These are phyloP conservation scores for Magnaporthiopsis incrustans DNA, from an alignment of 2,329 filamentous ascomycete genomes.

Conservation along the genomic window DNA sequence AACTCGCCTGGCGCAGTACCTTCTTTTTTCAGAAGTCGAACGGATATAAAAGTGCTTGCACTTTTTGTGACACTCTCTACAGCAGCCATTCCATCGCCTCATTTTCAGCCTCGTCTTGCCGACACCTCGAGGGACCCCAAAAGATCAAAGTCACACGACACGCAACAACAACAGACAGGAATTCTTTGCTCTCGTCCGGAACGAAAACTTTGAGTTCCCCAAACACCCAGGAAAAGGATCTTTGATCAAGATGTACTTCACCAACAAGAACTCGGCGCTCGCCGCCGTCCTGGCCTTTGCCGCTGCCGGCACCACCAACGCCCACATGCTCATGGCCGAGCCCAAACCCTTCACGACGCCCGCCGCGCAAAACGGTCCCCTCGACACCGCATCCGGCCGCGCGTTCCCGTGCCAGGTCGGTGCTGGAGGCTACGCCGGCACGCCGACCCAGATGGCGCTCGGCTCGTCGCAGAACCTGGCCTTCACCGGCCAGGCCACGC, in stretches of 20 bases:
- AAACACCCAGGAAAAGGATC: conserved; percentile 19
- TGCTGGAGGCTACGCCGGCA: conserved; percentile 35
- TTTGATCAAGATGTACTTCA: conserved; percentile 42
- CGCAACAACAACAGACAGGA: conserved; percentile 16
- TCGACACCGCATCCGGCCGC: conserved; percentile 42
- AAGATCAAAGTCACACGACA: conserved; percentile 8
- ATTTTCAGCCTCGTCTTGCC: conserved; percentile 3
- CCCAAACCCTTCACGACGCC: conserved; percentile 54
- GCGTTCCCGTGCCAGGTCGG: conserved; percentile 80
- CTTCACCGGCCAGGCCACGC: conserved; percentile 66
- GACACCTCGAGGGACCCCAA: not conserved
- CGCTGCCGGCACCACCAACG: conserved; percentile 48
- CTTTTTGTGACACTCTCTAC: conserved; percentile 8
- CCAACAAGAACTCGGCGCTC: conserved; percentile 36
- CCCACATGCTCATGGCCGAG: conserved; percentile 67
- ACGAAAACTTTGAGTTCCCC: conserved; percentile 25
- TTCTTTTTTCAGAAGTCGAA: conserved; percentile 24
- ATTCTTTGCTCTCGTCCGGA: conserved; percentile 27
- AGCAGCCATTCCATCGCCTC: conserved; percentile 1
- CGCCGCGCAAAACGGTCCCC: conserved; percentile 51
- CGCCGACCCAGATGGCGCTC: conserved; percentile 52
- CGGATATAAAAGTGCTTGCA: conserved; percentile 16
- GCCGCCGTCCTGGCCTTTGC: conserved; percentile 42
- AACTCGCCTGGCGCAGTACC: conserved; percentile 34
- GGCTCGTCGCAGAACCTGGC: conserved; percentile 54